Conservation (phyloP, 768 basidiomycete species). For the Boletales sp. region DNA sequence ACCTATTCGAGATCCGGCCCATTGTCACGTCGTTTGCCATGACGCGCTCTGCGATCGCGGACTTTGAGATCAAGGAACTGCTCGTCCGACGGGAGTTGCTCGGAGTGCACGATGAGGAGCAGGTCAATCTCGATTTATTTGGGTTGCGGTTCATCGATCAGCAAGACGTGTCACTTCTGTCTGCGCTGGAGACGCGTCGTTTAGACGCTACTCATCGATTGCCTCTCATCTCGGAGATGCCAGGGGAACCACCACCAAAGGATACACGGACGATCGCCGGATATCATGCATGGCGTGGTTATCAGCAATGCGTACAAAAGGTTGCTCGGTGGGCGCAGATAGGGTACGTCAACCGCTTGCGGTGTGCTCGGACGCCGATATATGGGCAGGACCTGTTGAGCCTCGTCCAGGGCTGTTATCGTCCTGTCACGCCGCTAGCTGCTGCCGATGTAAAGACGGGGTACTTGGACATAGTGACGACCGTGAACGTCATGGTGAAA, state of each 20-base stretch:
- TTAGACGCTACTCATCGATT: slow-evolving; percentile 60
- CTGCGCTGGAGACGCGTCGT: slow-evolving; percentile 49
- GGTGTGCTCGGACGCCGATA: slow-evolving; percentile 53
- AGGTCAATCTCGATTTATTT: slow-evolving; percentile 57
- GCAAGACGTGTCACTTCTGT: slow-evolving; percentile 51
- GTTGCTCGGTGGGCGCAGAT: slow-evolving; percentile 67
- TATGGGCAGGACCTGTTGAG: slow-evolving; percentile 45
- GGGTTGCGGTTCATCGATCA: slow-evolving; percentile 59
- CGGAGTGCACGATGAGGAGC: slow-evolving; percentile 47
- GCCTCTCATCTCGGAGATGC: slow-evolving; percentile 49
- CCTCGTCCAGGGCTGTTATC: slow-evolving; percentile 35
- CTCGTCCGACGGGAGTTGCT: slow-evolving; percentile 76
- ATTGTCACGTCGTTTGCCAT: slow-evolving; percentile 74
- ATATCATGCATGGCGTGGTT: slow-evolving; percentile 52
- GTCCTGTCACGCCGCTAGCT: slow-evolving; percentile 51
- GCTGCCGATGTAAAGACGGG: slow-evolving; percentile 35
- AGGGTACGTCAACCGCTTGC: slow-evolving; percentile 68
- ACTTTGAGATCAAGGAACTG: slow-evolving; percentile 85
- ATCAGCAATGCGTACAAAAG: slow-evolving; percentile 45
- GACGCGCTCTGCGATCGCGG: slow-evolving; percentile 70
- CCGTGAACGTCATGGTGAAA: slow-evolving; percentile 50
- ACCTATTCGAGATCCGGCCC: slow-evolving; percentile 87
- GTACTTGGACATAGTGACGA: slow-evolving; percentile 43
- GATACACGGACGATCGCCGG: slow-evolving; percentile 77
- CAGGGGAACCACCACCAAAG: slow-evolving; percentile 63